Base-by-base conservation (phyloP, 768 basidiomycete genomes). In the Pilatotrama ljubarskyi region DNA sequence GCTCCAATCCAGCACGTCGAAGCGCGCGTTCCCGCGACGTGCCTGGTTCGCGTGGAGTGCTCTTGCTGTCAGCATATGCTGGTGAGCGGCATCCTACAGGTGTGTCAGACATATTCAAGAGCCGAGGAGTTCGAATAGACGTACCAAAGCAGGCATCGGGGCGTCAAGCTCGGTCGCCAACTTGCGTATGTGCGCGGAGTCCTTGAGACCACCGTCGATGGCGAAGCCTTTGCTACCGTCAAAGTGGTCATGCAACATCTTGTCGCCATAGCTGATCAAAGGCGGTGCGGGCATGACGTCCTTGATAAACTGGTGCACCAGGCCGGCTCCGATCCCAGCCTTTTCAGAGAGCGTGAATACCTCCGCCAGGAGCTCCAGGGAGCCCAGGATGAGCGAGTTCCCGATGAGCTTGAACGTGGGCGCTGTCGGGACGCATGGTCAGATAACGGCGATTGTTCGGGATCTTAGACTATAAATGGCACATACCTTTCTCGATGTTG, bases 171-270 rank as follows among this genome's bases (percentile, higher is more conserved):
- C 83, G 8, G 84, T 79, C 0, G 86, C 84, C 10, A 95, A 78
- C 49, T 80, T 81, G 55, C 88, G 86, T 53, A 94, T 85, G 69
- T 89, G 88, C 80, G 82, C 73, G 0, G 91, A 88, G 68, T 95
- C 93, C 68, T 93, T 93, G 68, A 96, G 85, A 17, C 92, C 94
- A n/a, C 90, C 90, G 46, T 91, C 86, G 49, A 95, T 83, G 13
- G 86, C 76, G 70, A 96, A 95, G 14, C 93, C 94, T 17, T 75
- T 76, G 9, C 80, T 76, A 20, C 84, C 90, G 57, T 91, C 87
- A 68, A 94, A 95, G 35, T 82, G 76, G 73, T 93, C 86, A 55
- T 84, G 76, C 11, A 85, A 75, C 76, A 95, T 90, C 70, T 86
- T 86, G 24, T 84, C 79, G 20, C 83, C 82, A 70, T 90, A 90